phyloP scores from a whole-genome alignment of 2,329 filamentous ascomycete genomes.

The Cladophialophora psammophila region DNA sequence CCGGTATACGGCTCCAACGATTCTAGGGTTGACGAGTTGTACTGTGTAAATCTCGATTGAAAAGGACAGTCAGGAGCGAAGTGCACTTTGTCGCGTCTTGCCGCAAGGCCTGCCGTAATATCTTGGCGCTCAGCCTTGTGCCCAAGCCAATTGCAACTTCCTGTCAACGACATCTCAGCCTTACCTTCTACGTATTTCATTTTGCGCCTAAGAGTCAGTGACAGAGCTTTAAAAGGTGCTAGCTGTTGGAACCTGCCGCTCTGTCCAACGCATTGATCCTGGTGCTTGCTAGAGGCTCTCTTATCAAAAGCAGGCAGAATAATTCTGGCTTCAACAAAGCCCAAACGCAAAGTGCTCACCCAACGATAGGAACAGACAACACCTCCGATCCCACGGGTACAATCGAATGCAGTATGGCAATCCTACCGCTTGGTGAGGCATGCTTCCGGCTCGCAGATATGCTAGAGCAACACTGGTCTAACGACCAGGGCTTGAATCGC shows the following conservation, averaged over 20 bases:
- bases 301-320: background rate
- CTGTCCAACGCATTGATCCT: background rate
- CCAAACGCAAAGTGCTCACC: background rate
- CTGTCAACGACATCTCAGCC: background rate
- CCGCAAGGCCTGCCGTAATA: conserved; percentile 10
- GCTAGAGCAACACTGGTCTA: conserved; percentile 15
- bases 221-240: background rate
- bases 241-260: background rate
- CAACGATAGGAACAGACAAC: background rate
- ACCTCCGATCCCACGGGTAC: no score
- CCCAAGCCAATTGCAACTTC: background rate
- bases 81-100: conserved; percentile 1
- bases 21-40: background rate
- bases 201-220: background rate
- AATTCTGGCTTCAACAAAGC: background rate
- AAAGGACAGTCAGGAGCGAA: conserved; percentile 19
- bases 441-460: conserved; percentile 11
- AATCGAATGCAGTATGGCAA: conserved; percentile 1
- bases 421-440: background rate
- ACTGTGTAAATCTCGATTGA: background rate
- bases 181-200: background rate
- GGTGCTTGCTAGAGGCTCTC: background rate
- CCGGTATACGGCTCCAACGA: background rate
- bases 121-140: conserved; percentile 24
- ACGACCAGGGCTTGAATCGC: conserved; percentile 2